Evolutionary conservation across 192 early-diverging fungal genomes (phyloP), one percentile per base, ranked within the genome.

Genomic region (Chytriomyces sp.): DNA sequence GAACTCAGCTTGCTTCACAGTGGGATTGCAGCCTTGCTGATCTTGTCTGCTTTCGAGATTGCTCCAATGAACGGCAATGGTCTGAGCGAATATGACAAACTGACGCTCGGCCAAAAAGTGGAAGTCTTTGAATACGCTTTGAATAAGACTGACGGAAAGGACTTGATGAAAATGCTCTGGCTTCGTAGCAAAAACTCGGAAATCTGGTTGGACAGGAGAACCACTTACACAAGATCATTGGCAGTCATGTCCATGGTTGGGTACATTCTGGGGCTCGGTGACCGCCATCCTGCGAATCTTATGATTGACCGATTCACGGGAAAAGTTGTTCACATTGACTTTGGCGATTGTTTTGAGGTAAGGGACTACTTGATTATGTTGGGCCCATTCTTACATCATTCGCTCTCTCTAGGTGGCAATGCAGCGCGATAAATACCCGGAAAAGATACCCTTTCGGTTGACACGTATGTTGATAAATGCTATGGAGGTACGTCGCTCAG

Each of bases 241-340:
- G 94, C 92, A 12, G 86, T 93, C 33, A 95, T 94, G 92, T 96
- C 94, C 0, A 95, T 96, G 88, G 93, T 92, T 8, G 94, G 94
- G 0, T 96, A 96, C 77, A 89, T 96, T 6, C 80, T 96, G 34
- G 94, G 94, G 22, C 70, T 96, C 49, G 94, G 94, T 5, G 94
- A 96, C 81, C 78, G 94, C 6, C 94, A 96, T 78, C 93, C 92
- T 0, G 89, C 90, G 44, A 96, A 96, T 76, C 80, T 96, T n/a
- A 91, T 96, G 91, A 64, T 94, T 34, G 88, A 94, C 70, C 64
- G 85, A 17, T 78, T 82, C 22, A 90, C 91, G 22, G 93, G 93
- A 57, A 93, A 94, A 71, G 84, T 94, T 12, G 89, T 96, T 19
- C 94, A 96, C 62, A 94, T 96, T 64, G 94, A 96, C 78, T 93